Conservation (phyloP, 1,139 yeast genomes). For the Kazachstania sp. region DNA sequence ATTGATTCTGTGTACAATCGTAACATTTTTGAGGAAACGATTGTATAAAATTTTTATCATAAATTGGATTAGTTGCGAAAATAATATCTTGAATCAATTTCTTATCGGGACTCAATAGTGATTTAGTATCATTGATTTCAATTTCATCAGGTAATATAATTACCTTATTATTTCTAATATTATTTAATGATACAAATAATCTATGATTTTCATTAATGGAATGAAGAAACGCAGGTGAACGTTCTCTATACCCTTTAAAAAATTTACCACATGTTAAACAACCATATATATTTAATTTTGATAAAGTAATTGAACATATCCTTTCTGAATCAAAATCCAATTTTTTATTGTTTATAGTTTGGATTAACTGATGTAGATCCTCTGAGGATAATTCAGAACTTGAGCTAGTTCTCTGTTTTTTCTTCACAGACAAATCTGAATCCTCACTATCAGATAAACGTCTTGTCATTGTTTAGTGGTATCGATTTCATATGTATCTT, state of each 20-base stretch:
- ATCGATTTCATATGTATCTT: too few relatives aligned
- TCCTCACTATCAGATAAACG: too few relatives aligned
- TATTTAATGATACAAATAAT: slow-evolving; percentile 48
- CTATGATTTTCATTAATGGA: slow-evolving; percentile 49
- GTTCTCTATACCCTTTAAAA: slow-evolving; percentile 55
- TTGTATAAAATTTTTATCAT: slow-evolving; percentile 32
- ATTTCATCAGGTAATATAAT: slow-evolving; percentile 48
- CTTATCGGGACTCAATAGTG: not conserved
- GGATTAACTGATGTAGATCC: not conserved
- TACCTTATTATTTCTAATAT: slow-evolving; percentile 38
- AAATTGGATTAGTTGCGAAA: slow-evolving; percentile 46
- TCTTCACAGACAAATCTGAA: not conserved
- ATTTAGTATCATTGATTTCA: slow-evolving; percentile 5
- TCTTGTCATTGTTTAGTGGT: too few relatives aligned
- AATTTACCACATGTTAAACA: slow-evolving; percentile 71
- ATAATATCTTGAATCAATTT: slow-evolving; percentile 42
- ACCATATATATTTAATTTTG: slow-evolving; percentile 56
- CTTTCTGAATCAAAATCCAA: slow-evolving; percentile 68
- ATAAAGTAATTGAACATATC: slow-evolving; percentile 54
- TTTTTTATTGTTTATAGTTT: slow-evolving; percentile 34
- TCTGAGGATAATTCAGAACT: not conserved
- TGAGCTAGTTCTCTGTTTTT: not conserved
- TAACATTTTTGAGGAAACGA: slow-evolving; percentile 22
- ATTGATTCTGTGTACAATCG: slow-evolving; percentile 37
- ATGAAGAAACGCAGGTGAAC: slow-evolving; percentile 63